phyloP scores from a whole-genome alignment of 441 rosid species.

The Euphorbia celastroides region DNA sequence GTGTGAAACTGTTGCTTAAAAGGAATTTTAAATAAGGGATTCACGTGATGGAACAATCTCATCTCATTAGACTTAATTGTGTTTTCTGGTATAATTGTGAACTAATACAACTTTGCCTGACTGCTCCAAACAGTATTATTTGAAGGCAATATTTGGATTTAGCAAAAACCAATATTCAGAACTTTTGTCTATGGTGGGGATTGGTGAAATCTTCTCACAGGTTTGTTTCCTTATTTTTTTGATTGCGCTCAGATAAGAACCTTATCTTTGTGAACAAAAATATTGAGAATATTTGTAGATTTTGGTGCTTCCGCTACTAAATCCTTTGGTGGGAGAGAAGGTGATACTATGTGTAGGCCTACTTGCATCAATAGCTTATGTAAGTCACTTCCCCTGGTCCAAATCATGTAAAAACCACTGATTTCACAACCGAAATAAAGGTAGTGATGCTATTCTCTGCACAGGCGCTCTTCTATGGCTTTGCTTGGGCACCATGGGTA shows the following conservation, averaged over 20 bases:
- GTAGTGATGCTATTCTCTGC: not conserved
- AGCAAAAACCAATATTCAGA: conserved; percentile 52
- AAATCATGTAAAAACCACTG: not conserved
- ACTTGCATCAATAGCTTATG: conserved; percentile 51
- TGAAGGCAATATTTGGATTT: conserved; percentile 51
- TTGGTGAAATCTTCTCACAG: conserved; percentile 55
- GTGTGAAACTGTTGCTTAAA: not conserved
- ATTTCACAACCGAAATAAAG: not conserved
- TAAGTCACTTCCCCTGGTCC: conserved; percentile 27
- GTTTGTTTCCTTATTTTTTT: conserved; percentile 16
- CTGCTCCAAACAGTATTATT: conserved; percentile 35
- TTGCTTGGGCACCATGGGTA: conserved; percentile 60
- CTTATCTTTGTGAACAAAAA: not conserved
- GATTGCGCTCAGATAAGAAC: not conserved
- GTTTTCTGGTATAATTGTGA: not conserved
- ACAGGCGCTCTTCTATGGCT: conserved; percentile 45
- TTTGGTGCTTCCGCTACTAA: conserved; percentile 46
- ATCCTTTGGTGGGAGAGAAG: conserved; percentile 50
- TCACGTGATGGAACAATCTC: not conserved
- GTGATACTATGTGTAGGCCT: conserved; percentile 38
- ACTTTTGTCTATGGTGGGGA: conserved; percentile 42
- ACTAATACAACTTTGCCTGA: not conserved
- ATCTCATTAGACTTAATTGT: not conserved
- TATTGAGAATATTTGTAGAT: conserved; percentile 22
- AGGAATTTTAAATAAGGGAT: not conserved